These are phyloP conservation scores for Tricholoma hemisulphureum DNA, from an alignment of 768 basidiomycete species.

Conservation along the genomic window DNA sequence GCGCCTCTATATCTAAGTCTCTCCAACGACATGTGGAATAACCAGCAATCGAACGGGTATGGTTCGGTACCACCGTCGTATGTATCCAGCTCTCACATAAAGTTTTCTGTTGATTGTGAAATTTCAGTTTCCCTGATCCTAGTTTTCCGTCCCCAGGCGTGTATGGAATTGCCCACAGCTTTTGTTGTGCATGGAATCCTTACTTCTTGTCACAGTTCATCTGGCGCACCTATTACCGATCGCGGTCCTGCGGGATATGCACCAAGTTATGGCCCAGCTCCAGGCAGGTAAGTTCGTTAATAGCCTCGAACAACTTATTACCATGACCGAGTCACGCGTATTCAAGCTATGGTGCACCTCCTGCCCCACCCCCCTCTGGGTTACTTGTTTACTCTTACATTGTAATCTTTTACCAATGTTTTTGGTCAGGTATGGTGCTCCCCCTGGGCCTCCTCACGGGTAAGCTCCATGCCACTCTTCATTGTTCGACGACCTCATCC, in stretches of 20 bases:
- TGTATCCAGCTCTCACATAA: not conserved
- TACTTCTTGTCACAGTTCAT: not conserved
- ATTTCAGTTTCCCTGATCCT: constrained; percentile 16
- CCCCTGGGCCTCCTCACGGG: constrained; percentile 19
- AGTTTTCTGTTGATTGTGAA: not conserved
- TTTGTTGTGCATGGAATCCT: not conserved
- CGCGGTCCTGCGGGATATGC: constrained; percentile 43
- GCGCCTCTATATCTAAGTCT: not conserved
- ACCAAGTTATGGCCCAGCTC: constrained; percentile 31
- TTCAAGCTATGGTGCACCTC: constrained; percentile 26
- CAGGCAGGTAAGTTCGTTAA: constrained; percentile 11
- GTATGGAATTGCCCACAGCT: not conserved
- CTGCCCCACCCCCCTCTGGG: constrained; percentile 36
- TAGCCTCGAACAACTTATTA: not conserved
- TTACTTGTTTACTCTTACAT: constrained; percentile 10
- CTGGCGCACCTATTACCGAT: constrained; percentile 18
- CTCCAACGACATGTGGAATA: constrained; percentile 18
- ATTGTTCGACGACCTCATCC: not conserved
- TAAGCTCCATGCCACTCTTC: not conserved
- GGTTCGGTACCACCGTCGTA: constrained; percentile 14
- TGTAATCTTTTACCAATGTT: not conserved
- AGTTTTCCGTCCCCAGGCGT: constrained; percentile 7
- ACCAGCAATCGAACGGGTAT: constrained; percentile 8
- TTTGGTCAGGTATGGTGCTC: constrained; percentile 21
- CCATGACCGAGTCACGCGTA: not conserved